Base-by-base conservation (phyloP, 2,329 filamentous ascomycete species). In the Ophiosphaerella herpotricha region DNA sequence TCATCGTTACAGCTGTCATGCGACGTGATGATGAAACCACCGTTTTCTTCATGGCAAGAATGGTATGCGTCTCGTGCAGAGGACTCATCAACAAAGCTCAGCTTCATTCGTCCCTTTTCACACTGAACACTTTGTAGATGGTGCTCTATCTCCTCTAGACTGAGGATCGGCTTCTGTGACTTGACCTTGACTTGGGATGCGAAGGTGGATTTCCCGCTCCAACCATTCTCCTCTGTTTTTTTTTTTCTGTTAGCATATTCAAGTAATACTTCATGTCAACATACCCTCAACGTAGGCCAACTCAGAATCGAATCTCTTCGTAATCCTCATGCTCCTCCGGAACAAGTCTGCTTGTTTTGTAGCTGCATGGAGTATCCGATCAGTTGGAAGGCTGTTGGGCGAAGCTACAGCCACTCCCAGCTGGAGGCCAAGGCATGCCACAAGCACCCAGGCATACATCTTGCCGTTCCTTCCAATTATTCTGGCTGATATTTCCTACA, bases 91-190 rank as follows among this genome's bases (percentile, higher is more conserved):
- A 60, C 59, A 34, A 75, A 73, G 16, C 56, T 55, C 9, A 75
- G 52, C 37, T 55, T 61, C 39, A 75, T 65, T 33, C 33, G 57
- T 5, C 57, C 60, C 9, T 53, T 42, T 2, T 46, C 47, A 40
- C 72, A 75, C 31, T 63, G 43, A 2, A 74, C 61, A 46, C 63
- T 55, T 26, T 62, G 48, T 24, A 74, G 43, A 41, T 68, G 63
- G 39, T 73, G 63, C 35, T 75, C 72, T 39, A 73, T 61, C 26
- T 74, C 71, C 46, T 75, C 72, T 5, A 75, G 50, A 18, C 63
- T 58, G 21, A 74, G 44, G 4, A 74, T 62, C 7, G 68, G 70
- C 35, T 57, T 60, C 46, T 67, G 61, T 2, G 70, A 72, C 7
- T 53, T 48, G 23, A 73, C 60, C 29, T 58, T 66, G 43, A 75